These are phyloP conservation scores for Yarrowia sp. DNA, from an alignment of 805 yeast genomes.

Conservation along the genomic window DNA sequence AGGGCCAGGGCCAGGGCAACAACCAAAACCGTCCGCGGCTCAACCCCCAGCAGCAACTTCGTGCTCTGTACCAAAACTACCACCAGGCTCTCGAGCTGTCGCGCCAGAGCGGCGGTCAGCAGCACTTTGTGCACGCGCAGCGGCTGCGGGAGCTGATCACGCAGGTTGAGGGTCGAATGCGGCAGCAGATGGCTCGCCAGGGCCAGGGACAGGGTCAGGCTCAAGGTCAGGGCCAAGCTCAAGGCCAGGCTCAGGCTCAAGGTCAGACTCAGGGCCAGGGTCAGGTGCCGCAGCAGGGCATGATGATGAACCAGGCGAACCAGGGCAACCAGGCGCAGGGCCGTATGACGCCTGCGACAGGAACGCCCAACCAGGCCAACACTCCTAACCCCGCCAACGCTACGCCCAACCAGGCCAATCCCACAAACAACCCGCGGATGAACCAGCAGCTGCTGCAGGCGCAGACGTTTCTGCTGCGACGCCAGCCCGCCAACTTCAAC, in stretches of 20 bases:
- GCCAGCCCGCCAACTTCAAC: constrained; percentile 18
- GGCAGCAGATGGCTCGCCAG: constrained; percentile 32
- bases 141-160: constrained; percentile 32
- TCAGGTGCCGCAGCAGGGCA: background rate
- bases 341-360: background rate
- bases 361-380: background rate
- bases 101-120: constrained; percentile 36
- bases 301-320: background rate
- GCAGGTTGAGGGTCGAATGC: constrained; percentile 32
- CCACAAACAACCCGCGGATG: constrained; percentile 22
- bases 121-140: constrained; percentile 38
- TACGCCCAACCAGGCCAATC: background rate
- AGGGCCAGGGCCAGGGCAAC: constrained; percentile 3
- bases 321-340: background rate
- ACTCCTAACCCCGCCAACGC: background rate
- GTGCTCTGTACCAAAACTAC: constrained; percentile 36
- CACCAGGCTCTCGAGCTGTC: constrained; percentile 36
- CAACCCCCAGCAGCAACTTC: constrained; percentile 33
- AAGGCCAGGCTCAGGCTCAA: background rate
- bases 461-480: constrained; percentile 12
- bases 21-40: background rate
- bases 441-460: constrained; percentile 24
- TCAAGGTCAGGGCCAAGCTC: constrained; percentile 1
- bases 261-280: background rate
- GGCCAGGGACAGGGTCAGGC: constrained; percentile 25